Percentiles rank a stretch among this genome's conserved stretches.
Conservation (phyloP, 176 grass and related monocot genomes). For the Oryza glumipatula region DNA sequence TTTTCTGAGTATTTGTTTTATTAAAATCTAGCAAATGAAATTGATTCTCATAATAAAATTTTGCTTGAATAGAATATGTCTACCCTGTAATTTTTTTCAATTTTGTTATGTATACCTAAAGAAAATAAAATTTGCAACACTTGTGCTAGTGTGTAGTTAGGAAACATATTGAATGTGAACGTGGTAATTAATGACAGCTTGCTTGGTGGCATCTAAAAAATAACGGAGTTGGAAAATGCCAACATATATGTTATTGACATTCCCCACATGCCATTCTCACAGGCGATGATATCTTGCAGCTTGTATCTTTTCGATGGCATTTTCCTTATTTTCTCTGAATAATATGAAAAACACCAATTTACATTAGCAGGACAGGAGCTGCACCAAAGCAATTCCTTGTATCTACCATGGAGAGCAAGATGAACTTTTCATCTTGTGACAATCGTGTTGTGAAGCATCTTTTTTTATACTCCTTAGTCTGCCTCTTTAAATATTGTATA, state of each 20-base stretch:
- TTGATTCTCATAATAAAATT: background rate
- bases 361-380: constrained; percentile 22
- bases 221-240: background rate
- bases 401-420: constrained; percentile 9
- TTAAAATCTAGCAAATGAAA: background rate
- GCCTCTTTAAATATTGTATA: constrained; percentile 25
- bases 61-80: background rate
- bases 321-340: background rate
- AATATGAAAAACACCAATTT: constrained; percentile 11
- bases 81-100: background rate
- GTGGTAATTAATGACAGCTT: background rate
- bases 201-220: too few relatives aligned
- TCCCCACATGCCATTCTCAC: too few relatives aligned
- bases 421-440: background rate
- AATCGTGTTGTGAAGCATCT: constrained; percentile 1
- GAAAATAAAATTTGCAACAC: background rate
- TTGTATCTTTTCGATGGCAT: background rate
- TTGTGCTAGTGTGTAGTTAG: background rate
- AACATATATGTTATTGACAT: background rate
- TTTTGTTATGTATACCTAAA: background rate
- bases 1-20: background rate
- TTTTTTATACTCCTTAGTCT: constrained; percentile 3
- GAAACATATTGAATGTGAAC: background rate
- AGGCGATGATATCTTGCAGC: background rate
- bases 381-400: background rate